Base-by-base conservation (phyloP, 495 filamentous ascomycete species). In the Penicillium silybi region DNA sequence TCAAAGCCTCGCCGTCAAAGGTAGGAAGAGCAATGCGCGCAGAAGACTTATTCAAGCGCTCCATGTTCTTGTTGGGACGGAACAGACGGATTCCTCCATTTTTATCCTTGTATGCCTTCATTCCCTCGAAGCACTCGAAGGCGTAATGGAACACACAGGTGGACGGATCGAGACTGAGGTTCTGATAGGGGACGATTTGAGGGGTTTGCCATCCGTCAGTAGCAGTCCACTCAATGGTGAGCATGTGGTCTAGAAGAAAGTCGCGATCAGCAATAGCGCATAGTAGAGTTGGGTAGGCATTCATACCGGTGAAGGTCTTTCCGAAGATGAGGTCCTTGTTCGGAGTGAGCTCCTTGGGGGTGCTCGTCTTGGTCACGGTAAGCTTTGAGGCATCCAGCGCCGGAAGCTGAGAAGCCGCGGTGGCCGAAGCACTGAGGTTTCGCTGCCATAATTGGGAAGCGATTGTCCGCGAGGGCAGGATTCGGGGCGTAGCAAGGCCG, bases 81-180 rank as follows among this genome's bases (percentile, higher is more conserved):
- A 98, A 98, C 18, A 98, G 72, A 16, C 90, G 85, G 52, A 92
- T 81, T 40, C 84, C 62, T 44, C 89, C 89, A 13, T 79, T 68
- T 43, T 69, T 76, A 71, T 93, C 88, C 64, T 87, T 89, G 78
- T 97, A 97, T 29, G 95, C 95, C 74, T 98, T 98, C 91, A 97
- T 95, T 54, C 93, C 93, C 71, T 98, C 93, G 73, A 98, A 98
- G 67, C 85, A 89, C 67, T 91, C 88, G 64, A 97, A 97, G 35
- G 88, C 93, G 70, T 98, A 98, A 80, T 98, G 93, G 74, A 98
- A 92, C 40, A 97, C 93, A 75, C 92, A 97, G 39, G 90, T 92
- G 6, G 93, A 90, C 22, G 93, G 93, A 69, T 97, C 95, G 49
- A 98, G 83, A 47, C 86, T 89, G 57, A 98, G 88, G 73, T 96